These are phyloP conservation scores for Trichoderma harzianum DNA, from an alignment of 2,329 filamentous ascomycete genomes.

Conservation along the genomic window DNA sequence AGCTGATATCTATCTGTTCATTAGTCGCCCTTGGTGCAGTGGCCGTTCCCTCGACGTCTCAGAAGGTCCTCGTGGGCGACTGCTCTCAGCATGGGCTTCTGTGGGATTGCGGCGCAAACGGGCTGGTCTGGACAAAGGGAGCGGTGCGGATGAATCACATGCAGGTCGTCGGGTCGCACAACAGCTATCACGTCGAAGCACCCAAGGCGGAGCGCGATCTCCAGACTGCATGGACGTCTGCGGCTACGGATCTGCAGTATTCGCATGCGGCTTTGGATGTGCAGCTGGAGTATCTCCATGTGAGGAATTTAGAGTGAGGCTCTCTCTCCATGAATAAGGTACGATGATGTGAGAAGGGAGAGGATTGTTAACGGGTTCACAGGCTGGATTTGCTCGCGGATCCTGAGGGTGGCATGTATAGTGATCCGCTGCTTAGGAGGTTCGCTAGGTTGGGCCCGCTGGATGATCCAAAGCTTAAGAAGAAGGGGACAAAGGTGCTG, in stretches of 20 bases:
- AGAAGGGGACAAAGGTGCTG: slow-evolving; percentile 47
- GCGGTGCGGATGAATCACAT: slow-evolving; percentile 48
- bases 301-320: slow-evolving; percentile 42
- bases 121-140: slow-evolving; percentile 21
- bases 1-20: not conserved
- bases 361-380: not conserved
- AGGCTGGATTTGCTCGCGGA: slow-evolving; percentile 46
- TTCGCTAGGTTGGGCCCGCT: slow-evolving; percentile 38
- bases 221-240: slow-evolving; percentile 37
- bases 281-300: slow-evolving; percentile 43
- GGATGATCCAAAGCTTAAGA: slow-evolving; percentile 37
- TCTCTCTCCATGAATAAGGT: not conserved
- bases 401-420: slow-evolving; percentile 45
- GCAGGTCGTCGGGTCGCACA: slow-evolving; percentile 50
- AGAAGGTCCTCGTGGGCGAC: not conserved
- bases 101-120: not conserved
- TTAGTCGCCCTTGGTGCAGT: not conserved
- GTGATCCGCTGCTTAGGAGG: slow-evolving; percentile 41
- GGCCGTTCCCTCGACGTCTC: not conserved
- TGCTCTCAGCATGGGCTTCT: not conserved
- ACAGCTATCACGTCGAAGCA: slow-evolving; percentile 49
- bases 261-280: slow-evolving; percentile 43
- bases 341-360: not conserved
- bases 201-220: slow-evolving; percentile 38
- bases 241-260: slow-evolving; percentile 44